Conservation (phyloP, 306 rosid species). For the Gastrolobium bilobum region DNA sequence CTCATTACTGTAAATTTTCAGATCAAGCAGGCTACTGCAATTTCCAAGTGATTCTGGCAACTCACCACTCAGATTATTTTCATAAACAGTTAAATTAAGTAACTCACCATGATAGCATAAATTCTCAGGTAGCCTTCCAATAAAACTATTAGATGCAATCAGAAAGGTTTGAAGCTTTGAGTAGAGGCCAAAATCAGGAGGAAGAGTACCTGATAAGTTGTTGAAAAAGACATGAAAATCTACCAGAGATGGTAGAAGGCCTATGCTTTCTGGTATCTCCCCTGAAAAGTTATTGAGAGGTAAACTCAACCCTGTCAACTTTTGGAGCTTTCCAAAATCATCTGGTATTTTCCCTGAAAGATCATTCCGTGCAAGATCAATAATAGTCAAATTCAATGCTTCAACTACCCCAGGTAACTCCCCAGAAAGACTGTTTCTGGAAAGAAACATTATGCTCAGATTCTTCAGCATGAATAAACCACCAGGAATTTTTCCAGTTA, state of each 20-base stretch:
- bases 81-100: background rate
- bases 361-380: conserved; percentile 61
- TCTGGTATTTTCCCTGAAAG: conserved; percentile 65
- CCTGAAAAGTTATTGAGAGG: conserved; percentile 60
- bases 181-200: conserved; percentile 69
- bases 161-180: conserved; percentile 54
- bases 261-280: conserved; percentile 64
- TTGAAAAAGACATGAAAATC: conserved; percentile 55
- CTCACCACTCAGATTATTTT: conserved; percentile 60
- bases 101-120: conserved; percentile 63
- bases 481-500: no score
- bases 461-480: no score
- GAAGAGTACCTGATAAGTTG: conserved; percentile 66
- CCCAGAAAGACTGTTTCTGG: conserved; percentile 59
- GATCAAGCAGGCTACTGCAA: conserved; percentile 42
- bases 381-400: conserved; percentile 48
- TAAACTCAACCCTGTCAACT: conserved; percentile 53
- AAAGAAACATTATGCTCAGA: conserved; percentile 56
- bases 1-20: conserved; percentile 46
- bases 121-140: conserved; percentile 65
- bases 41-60: conserved; percentile 61
- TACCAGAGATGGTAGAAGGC: conserved; percentile 60
- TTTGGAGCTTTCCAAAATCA: conserved; percentile 66
- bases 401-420: conserved; percentile 64
- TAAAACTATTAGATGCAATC: conserved; percentile 54